A percentile compares a stretch with the other conserved stretches of the same genome.
Evolutionary conservation across 306 rosid species (phyloP).

Genomic region (Ochetophila trinervis): DNA sequence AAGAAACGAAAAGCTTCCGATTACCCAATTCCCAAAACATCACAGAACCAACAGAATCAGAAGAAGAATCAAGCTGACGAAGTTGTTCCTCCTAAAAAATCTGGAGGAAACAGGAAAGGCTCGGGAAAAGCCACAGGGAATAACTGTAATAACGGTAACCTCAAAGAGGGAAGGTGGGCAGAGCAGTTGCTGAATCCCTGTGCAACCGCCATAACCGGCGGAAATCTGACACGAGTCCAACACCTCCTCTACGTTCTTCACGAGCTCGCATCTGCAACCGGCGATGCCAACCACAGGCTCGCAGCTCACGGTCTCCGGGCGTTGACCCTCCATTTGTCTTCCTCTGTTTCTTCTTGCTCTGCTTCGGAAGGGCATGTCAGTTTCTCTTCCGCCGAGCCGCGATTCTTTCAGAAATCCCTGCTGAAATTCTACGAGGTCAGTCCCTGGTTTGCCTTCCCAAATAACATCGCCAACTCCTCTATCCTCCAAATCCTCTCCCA

Average conservation of each 20-base stretch:
- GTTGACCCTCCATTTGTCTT: conserved; percentile 50
- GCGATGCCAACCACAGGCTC: conserved; percentile 84
- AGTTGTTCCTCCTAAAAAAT: conserved; percentile 35
- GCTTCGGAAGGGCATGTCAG: conserved; percentile 36
- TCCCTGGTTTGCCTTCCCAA: conserved; percentile 91
- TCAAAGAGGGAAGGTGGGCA: conserved; percentile 95
- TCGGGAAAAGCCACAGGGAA: conserved; percentile 44
- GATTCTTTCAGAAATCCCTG: conserved; percentile 62
- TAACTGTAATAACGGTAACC: conserved; percentile 52
- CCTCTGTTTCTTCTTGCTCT: conserved; percentile 33
- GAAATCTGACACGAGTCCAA: conserved; percentile 64
- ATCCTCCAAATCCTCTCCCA: conserved; percentile 72
- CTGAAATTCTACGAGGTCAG: conserved; percentile 84
- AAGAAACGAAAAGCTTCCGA: conserved; percentile 58
- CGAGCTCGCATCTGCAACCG: conserved; percentile 70
- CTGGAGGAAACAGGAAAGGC: conserved; percentile 54
- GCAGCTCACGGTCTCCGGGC: conserved; percentile 73
- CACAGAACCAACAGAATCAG: conserved; percentile 32
- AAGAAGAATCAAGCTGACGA: conserved; percentile 39
- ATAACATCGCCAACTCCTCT: conserved; percentile 73
- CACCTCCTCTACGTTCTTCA: conserved; percentile 81
- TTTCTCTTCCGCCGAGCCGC: conserved; percentile 61
- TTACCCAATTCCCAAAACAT: conserved; percentile 27
- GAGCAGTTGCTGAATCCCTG: conserved; percentile 90
- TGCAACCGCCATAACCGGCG: conserved; percentile 55